Conservation (phyloP, 768 basidiomycete genomes). For the Amanita exitialis region DNA sequence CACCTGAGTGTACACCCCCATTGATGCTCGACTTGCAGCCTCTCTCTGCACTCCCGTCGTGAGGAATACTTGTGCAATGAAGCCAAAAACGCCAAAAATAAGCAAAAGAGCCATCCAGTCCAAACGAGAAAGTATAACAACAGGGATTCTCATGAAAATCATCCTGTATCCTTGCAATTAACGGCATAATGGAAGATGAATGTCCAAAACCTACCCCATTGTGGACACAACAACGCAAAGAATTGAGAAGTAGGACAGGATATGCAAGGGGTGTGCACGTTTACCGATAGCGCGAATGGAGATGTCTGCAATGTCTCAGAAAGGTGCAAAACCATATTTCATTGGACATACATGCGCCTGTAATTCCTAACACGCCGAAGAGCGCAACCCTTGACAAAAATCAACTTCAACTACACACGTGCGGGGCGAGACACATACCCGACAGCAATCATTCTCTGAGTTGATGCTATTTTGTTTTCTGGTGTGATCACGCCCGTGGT, state of each 20-base stretch:
- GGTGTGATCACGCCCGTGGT: constrained; percentile 4
- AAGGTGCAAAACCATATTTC: no score
- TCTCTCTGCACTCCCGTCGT: constrained; percentile 48
- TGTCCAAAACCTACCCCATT: constrained; percentile 19
- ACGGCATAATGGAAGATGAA: neutral
- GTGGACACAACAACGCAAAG: constrained; percentile 35
- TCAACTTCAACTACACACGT: neutral
- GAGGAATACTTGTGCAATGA: constrained; percentile 34
- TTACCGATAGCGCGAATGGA: constrained; percentile 59
- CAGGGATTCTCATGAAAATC: constrained; percentile 24
- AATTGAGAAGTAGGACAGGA: constrained; percentile 55
- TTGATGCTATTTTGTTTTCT: constrained; percentile 17
- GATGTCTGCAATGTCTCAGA: constrained; percentile 18
- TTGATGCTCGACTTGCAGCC: constrained; percentile 47
- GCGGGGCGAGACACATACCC: constrained; percentile 23
- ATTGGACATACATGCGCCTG: constrained; percentile 52
- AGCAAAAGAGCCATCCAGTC: constrained; percentile 37
- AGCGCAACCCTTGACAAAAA: constrained; percentile 39
- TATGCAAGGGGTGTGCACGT: constrained; percentile 67
- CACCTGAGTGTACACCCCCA: constrained; percentile 41
- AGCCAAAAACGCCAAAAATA: constrained; percentile 44
- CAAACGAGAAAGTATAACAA: constrained; percentile 34
- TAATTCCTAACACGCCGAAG: constrained; percentile 53
- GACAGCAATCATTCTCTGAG: constrained; percentile 48
- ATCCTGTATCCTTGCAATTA: constrained; percentile 23